Conservation (phyloP, 768 basidiomycete species). For the Tylopilus vinaceipallidus region DNA sequence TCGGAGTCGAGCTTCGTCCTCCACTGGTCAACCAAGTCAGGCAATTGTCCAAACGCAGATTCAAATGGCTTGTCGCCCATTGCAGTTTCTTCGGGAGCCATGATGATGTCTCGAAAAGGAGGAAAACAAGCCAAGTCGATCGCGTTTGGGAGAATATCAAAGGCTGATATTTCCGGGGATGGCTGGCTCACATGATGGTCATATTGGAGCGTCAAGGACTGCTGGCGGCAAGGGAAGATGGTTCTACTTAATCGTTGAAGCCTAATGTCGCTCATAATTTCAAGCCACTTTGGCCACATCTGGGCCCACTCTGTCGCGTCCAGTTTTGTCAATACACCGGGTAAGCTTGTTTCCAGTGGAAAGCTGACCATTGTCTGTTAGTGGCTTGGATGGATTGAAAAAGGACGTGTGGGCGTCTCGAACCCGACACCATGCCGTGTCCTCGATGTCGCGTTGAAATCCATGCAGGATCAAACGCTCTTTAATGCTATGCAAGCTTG, state of each 20-base stretch:
- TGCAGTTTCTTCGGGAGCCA: neutral
- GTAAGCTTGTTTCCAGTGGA: too few species aligned
- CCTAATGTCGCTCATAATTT: neutral
- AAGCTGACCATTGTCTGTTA: slow-evolving; percentile 1
- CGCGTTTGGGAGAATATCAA: slow-evolving; percentile 1
- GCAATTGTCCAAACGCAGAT: slow-evolving; percentile 1
- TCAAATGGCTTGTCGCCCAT: neutral
- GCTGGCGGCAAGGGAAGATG: neutral
- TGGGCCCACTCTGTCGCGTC: neutral
- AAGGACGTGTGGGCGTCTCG: neutral
- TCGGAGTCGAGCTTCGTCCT: neutral
- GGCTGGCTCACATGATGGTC: neutral
- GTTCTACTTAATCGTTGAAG: neutral
- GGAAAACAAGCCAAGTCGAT: neutral
- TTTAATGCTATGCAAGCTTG: neutral
- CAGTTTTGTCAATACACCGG: neutral
- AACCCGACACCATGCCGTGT: too few species aligned
- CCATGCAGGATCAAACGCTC: neutral
- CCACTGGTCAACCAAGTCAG: neutral
- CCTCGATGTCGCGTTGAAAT: neutral
- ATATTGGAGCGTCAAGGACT: neutral
- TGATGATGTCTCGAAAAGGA: neutral
- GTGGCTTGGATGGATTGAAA: neutral
- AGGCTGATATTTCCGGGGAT: neutral
- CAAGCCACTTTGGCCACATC: neutral